Percentiles rank a stretch among this genome's conserved stretches.
Conservation (phyloP, 805 yeast species). For the Metschnikowia arizonensis region DNA sequence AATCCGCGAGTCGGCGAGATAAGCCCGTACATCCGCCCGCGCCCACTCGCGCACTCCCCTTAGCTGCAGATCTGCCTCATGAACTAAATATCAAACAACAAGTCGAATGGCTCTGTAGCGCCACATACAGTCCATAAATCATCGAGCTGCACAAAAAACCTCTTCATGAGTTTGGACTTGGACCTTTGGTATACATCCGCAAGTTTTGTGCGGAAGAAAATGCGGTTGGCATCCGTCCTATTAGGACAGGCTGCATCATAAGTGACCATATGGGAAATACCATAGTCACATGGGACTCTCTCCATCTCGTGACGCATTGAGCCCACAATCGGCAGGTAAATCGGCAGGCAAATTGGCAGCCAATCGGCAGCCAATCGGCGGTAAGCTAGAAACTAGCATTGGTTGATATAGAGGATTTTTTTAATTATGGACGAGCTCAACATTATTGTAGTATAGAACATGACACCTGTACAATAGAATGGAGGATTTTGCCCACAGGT, state of each 20-base stretch:
- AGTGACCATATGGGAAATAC: constrained; percentile 18
- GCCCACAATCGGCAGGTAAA: constrained; percentile 4
- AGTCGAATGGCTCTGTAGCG: constrained; percentile 15
- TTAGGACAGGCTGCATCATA: constrained; percentile 16
- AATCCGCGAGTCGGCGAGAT: too few relatives aligned
- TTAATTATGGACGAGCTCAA: constrained; percentile 10
- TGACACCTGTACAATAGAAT: constrained; percentile 7
- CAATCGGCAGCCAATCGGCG: too few relatives aligned
- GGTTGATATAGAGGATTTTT: constrained; percentile 9
- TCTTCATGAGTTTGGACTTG: constrained; percentile 10
- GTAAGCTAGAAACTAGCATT: too few relatives aligned
- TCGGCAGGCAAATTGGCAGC: too few relatives aligned
- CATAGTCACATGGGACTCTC: constrained; percentile 6
- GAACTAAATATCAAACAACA: constrained; percentile 14
- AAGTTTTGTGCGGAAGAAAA: constrained; percentile 8
- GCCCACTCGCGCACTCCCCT: too few relatives aligned
- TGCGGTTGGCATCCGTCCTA: constrained; percentile 1
- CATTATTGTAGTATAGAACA: constrained; percentile 11
- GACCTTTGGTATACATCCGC: constrained; percentile 5
- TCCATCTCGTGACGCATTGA: constrained; percentile 10
- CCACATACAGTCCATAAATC: constrained; percentile 14
- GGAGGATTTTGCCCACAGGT: neutral
- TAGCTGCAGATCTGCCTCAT: constrained; percentile 14
- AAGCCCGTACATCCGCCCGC: too few relatives aligned
- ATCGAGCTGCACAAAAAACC: constrained; percentile 11